Evolutionary conservation across 331 rosid genomes (phyloP).

Genomic region (Stylosanthes scabra): DNA sequence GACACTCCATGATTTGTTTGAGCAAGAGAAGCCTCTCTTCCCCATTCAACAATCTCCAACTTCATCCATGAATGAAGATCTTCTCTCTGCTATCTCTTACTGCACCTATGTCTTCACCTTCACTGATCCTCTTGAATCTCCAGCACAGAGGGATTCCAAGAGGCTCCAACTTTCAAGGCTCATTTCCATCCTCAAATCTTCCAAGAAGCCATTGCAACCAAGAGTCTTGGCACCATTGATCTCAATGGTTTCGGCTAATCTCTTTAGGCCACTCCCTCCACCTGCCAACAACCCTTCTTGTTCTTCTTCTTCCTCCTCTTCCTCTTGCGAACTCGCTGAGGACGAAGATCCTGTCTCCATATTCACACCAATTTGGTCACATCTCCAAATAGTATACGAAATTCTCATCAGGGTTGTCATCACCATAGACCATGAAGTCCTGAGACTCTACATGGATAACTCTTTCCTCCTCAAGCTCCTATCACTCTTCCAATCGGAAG

Average conservation of each 20-base stretch:
- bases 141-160: conserved; percentile 66
- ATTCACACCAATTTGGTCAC: conserved; percentile 66
- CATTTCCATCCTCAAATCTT: conserved; percentile 53
- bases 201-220: conserved; percentile 51
- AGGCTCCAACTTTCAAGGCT: conserved; percentile 63
- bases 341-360: conserved; percentile 65
- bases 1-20: conserved; percentile 62
- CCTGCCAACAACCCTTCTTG: conserved; percentile 25
- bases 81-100: conserved; percentile 53
- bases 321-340: conserved; percentile 49
- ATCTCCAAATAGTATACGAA: conserved; percentile 72
- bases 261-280: conserved; percentile 81
- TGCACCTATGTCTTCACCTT: conserved; percentile 61
- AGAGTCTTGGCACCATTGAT: conserved; percentile 52
- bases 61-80: conserved; percentile 53
- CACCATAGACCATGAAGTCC: conserved; percentile 48
- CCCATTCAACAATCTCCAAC: conserved; percentile 45
- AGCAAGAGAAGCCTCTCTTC: conserved; percentile 40
- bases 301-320: no score
- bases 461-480: conserved; percentile 64
- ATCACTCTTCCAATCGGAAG: conserved; percentile 74
- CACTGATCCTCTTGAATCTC: conserved; percentile 54
- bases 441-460: conserved; percentile 46
- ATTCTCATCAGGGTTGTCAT: conserved; percentile 61
- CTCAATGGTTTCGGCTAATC: conserved; percentile 60